Evolutionary conservation across 108 stramenopile species (phyloP).

Genomic region (Poteriospumella lacustris): DNA sequence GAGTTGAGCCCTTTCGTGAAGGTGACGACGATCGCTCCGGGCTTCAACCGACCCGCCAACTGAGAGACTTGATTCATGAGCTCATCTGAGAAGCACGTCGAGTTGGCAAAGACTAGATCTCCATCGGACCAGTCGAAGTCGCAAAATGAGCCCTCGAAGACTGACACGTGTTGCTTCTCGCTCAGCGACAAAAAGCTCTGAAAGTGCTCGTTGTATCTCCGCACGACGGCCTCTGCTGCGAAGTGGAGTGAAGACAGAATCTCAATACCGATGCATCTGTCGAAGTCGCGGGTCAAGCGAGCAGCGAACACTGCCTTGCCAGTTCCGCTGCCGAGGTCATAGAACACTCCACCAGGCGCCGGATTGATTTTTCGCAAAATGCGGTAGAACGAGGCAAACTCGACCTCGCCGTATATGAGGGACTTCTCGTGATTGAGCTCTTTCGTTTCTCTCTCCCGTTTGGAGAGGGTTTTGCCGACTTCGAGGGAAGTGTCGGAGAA

Average conservation of each 20-base stretch:
- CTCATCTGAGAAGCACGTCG: conserved; percentile 58
- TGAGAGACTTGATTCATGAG: conserved; percentile 45
- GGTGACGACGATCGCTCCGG: conserved; percentile 55
- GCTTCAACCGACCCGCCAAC: conserved; percentile 40
- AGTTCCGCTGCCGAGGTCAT: conserved; percentile 61
- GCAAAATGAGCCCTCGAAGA: conserved; percentile 45
- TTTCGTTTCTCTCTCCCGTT: conserved; percentile 42
- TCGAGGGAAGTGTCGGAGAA: conserved; percentile 46
- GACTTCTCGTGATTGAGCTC: conserved; percentile 43
- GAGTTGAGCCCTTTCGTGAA: conserved; percentile 53
- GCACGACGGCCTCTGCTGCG: conserved; percentile 32
- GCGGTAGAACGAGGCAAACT: conserved; percentile 30
- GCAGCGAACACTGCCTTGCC: conserved; percentile 60
- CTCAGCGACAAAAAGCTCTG: neutral
- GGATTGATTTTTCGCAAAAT: conserved; percentile 37
- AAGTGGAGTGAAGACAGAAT: conserved; percentile 48
- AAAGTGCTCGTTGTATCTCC: neutral
- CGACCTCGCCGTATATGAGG: conserved; percentile 55
- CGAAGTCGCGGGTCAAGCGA: conserved; percentile 55
- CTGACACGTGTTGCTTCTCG: neutral
- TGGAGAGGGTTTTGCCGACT: conserved; percentile 46
- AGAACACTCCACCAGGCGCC: conserved; percentile 43
- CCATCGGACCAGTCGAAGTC: conserved; percentile 57
- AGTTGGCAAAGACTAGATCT: conserved; percentile 59
- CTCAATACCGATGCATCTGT: conserved; percentile 58